These are phyloP conservation scores for Tricholoma bakamatsutake DNA, from an alignment of 768 basidiomycete species.

Conservation along the genomic window DNA sequence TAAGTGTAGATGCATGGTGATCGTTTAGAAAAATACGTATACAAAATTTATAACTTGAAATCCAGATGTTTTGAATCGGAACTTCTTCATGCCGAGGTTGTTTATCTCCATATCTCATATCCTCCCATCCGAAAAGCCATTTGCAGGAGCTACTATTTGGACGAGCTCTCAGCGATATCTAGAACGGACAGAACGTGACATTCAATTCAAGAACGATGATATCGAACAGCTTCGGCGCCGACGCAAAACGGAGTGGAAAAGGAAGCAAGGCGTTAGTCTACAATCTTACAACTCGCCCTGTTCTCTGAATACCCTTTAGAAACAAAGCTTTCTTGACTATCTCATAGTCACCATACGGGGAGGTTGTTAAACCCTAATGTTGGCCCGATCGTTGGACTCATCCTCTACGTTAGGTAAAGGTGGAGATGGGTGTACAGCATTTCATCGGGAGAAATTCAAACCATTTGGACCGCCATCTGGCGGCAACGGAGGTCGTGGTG, in stretches of 20 bases:
- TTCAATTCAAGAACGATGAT: conserved; percentile 18
- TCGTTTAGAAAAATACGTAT: too few species aligned
- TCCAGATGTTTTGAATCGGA: neutral
- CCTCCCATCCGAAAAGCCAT: neutral
- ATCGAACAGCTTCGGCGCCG: conserved; percentile 38
- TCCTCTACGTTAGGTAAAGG: conserved; percentile 57
- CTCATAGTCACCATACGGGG: conserved; percentile 72
- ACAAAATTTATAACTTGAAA: neutral
- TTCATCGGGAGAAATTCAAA: conserved; percentile 84
- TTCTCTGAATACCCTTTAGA: conserved; percentile 34
- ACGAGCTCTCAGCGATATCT: conserved; percentile 1
- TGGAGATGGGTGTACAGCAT: conserved; percentile 89
- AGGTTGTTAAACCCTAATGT: conserved; percentile 37
- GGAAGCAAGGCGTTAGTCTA: conserved; percentile 56
- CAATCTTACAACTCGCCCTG: neutral
- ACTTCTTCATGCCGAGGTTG: conserved; percentile 11
- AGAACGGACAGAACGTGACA: conserved; percentile 3
- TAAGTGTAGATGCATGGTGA: too few species aligned
- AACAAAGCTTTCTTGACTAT: conserved; percentile 78
- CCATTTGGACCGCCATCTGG: conserved; percentile 88
- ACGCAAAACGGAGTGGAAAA: conserved; percentile 69
- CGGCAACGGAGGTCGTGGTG: conserved; percentile 87
- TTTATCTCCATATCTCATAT: conserved; percentile 5
- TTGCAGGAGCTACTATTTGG: neutral
- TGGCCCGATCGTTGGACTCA: neutral